Base-by-base conservation (phyloP, 2,329 filamentous ascomycete genomes). In the Arachnomyces sp. region DNA sequence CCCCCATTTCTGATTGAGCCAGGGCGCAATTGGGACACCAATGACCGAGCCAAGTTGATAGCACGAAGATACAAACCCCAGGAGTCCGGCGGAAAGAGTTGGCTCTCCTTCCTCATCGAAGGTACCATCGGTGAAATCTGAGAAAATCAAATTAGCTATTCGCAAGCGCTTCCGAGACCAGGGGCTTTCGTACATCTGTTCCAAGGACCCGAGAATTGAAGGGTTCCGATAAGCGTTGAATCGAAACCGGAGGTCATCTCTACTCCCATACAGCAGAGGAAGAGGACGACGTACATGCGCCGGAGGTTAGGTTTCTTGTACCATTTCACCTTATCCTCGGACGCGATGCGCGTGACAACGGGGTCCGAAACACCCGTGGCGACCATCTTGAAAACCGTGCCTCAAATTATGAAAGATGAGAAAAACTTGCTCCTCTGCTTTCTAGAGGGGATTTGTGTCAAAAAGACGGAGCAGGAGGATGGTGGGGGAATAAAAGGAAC, bases 181-280 rank as follows among this genome's bases (percentile, higher is more conserved):
- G 29, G 7, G 6, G 37, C 29, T 18, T 20, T 42, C 50, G 1
- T 50, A 61, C 64, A 67, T n/a, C 56, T 49, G 35, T 64, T 57
- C 54, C 62, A 68, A 4, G 54, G 49, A 30, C 53, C 50, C 15
- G 61, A 56, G 43, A 67, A 63, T 42, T 68, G 65, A 1, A 68
- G 52, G 0, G 62, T 64, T 46, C 66, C 67, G 50, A 67, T 68
- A 54, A 72, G 67, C 18, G 65, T 71, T 3, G 67, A 71, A 49
- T 77, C 75, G 48, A 77, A 79, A 0, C 75, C 74, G 3, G 73
- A 76, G 0, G 74, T 78, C 51, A 76, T 75, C 59, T 80, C 77
- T 42, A 80, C 76, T 34, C 76, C 76, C 62, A 79, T 74, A 54
- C 73, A 77, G 32, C 73, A 74, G 15, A 74, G 73, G 43, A 80